Evolutionary conservation across 306 rosid genomes (phyloP), one percentile per base, ranked within the genome.

Genomic region (Carpinus fangiana): DNA sequence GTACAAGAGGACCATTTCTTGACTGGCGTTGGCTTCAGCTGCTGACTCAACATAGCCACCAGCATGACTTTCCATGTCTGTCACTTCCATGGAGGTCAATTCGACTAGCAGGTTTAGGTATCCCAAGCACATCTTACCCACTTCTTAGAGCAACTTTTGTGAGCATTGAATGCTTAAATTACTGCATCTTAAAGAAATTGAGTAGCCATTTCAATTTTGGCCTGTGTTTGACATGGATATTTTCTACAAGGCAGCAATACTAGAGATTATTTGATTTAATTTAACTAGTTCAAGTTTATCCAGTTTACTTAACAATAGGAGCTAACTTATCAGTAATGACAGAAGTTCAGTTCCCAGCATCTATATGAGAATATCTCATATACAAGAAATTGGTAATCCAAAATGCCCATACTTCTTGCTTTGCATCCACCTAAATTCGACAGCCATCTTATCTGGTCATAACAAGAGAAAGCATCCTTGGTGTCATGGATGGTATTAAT

Each of bases 31-130:
- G 20, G 70, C 70, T 34, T 64, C 70, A 31, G 45, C 9, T 34
- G 47, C 20, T 14, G 65, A 57, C 65, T 57, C 65, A 23, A 57
- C 16, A 7, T 13, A 52, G 57, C 57, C 57, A 59, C n/a, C n/a
- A n/a, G n/a, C n/a, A n/a, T 59, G 65, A 3, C 12, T 64, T 64
- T 64, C 70, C 70, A 34, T 8, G 46, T 36, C 46, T 36, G 8
- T 11, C 65, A 59, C 70, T 64, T 17, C 70, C 70, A 34, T 64
- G 70, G 70, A 64, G 23, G 45, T 31, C 68, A 28, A 61, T 64
- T 2, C 47, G 34, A 64, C 10, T 13, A 13, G 46, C 11, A 64
- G 45, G 65, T 64, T 64, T 64, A 34, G 70, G 46, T 64, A 64
- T 46, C 70, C 34, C 47, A 64, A 13, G 45, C 45, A 64, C 47